phyloP scores from a whole-genome alignment of 177 flowering plant species.

The Tripterygium wilfordii region DNA sequence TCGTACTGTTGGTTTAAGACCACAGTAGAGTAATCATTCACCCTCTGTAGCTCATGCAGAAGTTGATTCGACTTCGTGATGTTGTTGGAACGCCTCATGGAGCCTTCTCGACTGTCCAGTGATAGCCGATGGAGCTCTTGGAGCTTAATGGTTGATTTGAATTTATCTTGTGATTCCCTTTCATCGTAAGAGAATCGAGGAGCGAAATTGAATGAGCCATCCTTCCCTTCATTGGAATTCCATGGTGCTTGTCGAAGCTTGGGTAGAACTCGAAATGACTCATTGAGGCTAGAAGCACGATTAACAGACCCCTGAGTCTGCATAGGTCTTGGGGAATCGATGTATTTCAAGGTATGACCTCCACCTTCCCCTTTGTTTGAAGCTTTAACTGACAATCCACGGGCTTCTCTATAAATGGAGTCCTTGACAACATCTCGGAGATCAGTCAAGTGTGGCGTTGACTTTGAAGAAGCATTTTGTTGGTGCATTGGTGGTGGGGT shows the following conservation, averaged over 20 bases:
- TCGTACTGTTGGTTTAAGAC: conserved; percentile 21
- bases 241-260: conserved; percentile 20
- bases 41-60: conserved; percentile 11
- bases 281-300: conserved; percentile 13
- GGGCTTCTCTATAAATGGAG: conserved; percentile 40
- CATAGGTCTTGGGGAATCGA: conserved; percentile 55
- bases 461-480: conserved; percentile 9
- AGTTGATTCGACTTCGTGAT: conserved; percentile 15
- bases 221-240: conserved; percentile 17
- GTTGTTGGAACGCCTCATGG: conserved; percentile 17
- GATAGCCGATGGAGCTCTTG: conserved; percentile 65
- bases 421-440: conserved; percentile 37
- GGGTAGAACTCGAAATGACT: conserved; percentile 20
- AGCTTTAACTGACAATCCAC: conserved; percentile 28
- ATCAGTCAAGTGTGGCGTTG: conserved; percentile 17
- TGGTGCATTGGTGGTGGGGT: conserved; percentile 10
- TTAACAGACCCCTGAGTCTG: conserved; percentile 14
- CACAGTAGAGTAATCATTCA: conserved; percentile 8
- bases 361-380: conserved; percentile 18
- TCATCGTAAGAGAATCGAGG: conserved; percentile 66
- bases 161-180: conserved; percentile 32
- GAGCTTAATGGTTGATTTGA: conserved; percentile 27
- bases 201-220: no score
- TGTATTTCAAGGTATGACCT: conserved; percentile 25
- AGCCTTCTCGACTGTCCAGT: conserved; percentile 43